Evolutionary conservation across 768 basidiomycete species (phyloP).

Genomic region (Leccinum incarnatum): DNA sequence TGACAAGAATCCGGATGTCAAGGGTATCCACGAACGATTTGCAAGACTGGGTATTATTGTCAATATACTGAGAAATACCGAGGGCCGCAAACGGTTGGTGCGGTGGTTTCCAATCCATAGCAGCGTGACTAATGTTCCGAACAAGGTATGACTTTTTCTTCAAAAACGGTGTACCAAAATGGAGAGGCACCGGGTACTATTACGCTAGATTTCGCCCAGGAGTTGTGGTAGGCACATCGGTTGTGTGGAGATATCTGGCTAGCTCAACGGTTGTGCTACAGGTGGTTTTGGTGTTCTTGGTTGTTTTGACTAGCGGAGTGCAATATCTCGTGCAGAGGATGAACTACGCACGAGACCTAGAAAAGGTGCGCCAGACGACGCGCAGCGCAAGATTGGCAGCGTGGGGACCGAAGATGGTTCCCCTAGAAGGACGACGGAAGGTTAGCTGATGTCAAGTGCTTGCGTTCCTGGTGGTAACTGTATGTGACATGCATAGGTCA

Average conservation of each 20-base stretch:
- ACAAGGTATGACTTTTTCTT: slow-evolving; percentile 88
- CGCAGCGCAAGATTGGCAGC: slow-evolving; percentile 66
- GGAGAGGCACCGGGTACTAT: slow-evolving; percentile 96
- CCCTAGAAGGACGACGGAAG: slow-evolving; percentile 64
- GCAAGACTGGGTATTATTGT: slow-evolving; percentile 86
- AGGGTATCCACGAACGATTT: slow-evolving; percentile 83
- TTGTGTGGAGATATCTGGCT: slow-evolving; percentile 1
- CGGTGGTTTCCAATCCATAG: neutral
- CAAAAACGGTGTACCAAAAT: slow-evolving; percentile 95
- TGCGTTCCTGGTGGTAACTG: slow-evolving; percentile 3
- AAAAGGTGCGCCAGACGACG: slow-evolving; percentile 61
- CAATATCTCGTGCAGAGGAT: slow-evolving; percentile 80
- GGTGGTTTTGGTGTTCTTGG: slow-evolving; percentile 77
- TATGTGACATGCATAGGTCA: slow-evolving; percentile 49
- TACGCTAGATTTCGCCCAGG: slow-evolving; percentile 97
- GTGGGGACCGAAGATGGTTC: slow-evolving; percentile 78
- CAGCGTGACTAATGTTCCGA: slow-evolving; percentile 1
- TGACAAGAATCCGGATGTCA: slow-evolving; percentile 90
- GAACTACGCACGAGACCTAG: slow-evolving; percentile 72
- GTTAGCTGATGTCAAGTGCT: slow-evolving; percentile 35
- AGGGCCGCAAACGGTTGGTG: slow-evolving; percentile 72
- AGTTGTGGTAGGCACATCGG: slow-evolving; percentile 53
- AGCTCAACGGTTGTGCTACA: slow-evolving; percentile 28
- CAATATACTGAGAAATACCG: slow-evolving; percentile 73
- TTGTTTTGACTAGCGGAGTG: slow-evolving; percentile 69